Evolutionary conservation across 1,284 basidiomycete species (phyloP).

Genomic region (Leccinum subrobustum): DNA sequence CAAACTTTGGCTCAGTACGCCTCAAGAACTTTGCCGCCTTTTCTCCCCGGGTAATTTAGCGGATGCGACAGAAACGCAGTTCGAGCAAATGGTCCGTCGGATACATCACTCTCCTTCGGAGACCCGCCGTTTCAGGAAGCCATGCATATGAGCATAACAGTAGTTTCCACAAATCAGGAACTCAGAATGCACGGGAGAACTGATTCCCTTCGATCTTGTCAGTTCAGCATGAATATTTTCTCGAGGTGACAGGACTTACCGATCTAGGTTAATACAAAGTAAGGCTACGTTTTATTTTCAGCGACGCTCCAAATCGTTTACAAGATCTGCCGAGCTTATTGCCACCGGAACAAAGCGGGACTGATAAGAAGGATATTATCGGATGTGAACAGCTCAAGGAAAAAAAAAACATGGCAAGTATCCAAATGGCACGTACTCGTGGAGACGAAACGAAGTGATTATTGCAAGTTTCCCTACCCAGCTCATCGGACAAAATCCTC

Average conservation of each 20-base stretch:
- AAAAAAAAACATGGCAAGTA: neutral
- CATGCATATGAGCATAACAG: neutral
- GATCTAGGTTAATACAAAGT: neutral
- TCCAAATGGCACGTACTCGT: neutral
- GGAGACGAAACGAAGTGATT: constrained; percentile 1
- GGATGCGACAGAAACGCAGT: neutral
- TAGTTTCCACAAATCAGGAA: neutral
- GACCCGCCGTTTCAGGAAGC: neutral
- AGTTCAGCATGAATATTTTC: neutral
- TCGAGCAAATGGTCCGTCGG: neutral
- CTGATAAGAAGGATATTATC: constrained; percentile 6
- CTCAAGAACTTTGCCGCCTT: neutral
- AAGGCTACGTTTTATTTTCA: neutral
- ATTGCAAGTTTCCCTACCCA: constrained; percentile 4
- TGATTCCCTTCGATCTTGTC: neutral
- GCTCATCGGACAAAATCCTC: neutral
- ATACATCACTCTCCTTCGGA: neutral
- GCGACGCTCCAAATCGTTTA: constrained; percentile 7
- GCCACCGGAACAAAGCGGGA: constrained; percentile 18
- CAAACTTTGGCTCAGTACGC: neutral
- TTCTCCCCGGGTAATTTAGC: neutral
- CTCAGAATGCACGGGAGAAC: neutral
- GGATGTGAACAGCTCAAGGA: neutral
- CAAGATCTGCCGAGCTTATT: constrained; percentile 15
- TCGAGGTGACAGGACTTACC: constrained; percentile 3